Evolutionary conservation across 2,329 filamentous ascomycete genomes (phyloP).

Genomic region (Trichoderma sp.): DNA sequence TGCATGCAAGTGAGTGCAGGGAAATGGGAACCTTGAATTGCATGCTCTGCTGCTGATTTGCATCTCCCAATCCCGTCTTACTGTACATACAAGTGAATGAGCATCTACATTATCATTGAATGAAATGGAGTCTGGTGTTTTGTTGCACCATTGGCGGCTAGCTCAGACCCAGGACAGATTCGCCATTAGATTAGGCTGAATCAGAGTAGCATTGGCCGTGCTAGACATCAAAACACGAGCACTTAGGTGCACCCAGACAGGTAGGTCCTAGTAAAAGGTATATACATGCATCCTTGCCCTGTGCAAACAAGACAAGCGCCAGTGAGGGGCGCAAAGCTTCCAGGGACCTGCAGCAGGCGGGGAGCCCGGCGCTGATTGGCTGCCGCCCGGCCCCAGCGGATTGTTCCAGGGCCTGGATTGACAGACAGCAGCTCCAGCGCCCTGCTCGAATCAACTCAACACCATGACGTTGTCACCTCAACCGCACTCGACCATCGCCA

Average conservation of each 20-base stretch:
- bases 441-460: slow-evolving; percentile 1
- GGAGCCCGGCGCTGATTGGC: slow-evolving; percentile 8
- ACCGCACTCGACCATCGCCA: background rate
- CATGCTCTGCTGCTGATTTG: background rate
- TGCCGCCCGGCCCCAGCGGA: background rate
- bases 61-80: background rate
- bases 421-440: background rate
- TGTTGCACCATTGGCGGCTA: background rate
- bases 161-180: background rate
- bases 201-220: background rate
- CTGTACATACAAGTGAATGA: background rate
- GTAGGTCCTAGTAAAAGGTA: background rate
- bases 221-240: background rate
- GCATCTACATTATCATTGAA: background rate
- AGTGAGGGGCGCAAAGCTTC: slow-evolving; percentile 2
- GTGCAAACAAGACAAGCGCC: background rate
- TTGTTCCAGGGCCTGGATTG: background rate
- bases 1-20: too few species aligned
- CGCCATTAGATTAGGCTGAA: background rate
- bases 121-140: background rate
- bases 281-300: background rate
- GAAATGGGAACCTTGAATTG: too few species aligned
- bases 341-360: slow-evolving; percentile 16
- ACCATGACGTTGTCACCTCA: slow-evolving; percentile 19
- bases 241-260: background rate